Evolutionary conservation across 73 alveolate genomes (phyloP), one percentile per base, ranked within the genome.

Genomic region (Paramecium octaurelia): DNA sequence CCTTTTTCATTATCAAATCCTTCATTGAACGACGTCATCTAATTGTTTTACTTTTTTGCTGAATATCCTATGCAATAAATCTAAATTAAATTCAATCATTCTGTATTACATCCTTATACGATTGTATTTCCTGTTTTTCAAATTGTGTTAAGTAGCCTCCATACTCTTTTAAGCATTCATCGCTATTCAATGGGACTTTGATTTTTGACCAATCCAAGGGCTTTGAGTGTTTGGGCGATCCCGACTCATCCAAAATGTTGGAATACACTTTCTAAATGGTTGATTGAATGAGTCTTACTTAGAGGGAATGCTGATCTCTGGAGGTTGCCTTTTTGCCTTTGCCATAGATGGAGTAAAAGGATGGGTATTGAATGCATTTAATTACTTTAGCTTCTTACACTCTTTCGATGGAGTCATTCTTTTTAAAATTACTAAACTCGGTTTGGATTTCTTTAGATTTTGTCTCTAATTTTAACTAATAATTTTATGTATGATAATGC

Each of bases 1-100:
- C 95, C 95, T 50, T 87, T 87, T 59, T 87, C 38, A 87, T 87
- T 73, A 68, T 87, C 93, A 68, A 64, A 87, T 31, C 93, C 93
- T 24, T 64, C 84, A 60, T 87, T 87, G 21, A 36, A 87, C 27
- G 21, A 38, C 46, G 68, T 87, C 42, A 77, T 31, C 68, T 29
- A 48, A 31, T 64, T 10, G 8, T 68, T 42, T 50, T 5, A 10
- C 68, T 87, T 87, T 36, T 87, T 87, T 4, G 77, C 73, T 12
- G 31, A 18, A 42, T 60, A 58, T 1, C 93, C 93, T 4, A 87
- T 77, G 40, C 42, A 87, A n/a, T 87, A 87, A 23, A 87, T 87
- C 88, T 75, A 75, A 14, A 38, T 12, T 75, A 8, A 27, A 73
- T 29, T 7, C 5, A 40, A 40, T 40, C 48, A 40, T 9, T 36